Evolutionary conservation across 2,329 filamentous ascomycete genomes (phyloP), one percentile per base, ranked within the genome.

Genomic region (Phyllosticta capitalensis): DNA sequence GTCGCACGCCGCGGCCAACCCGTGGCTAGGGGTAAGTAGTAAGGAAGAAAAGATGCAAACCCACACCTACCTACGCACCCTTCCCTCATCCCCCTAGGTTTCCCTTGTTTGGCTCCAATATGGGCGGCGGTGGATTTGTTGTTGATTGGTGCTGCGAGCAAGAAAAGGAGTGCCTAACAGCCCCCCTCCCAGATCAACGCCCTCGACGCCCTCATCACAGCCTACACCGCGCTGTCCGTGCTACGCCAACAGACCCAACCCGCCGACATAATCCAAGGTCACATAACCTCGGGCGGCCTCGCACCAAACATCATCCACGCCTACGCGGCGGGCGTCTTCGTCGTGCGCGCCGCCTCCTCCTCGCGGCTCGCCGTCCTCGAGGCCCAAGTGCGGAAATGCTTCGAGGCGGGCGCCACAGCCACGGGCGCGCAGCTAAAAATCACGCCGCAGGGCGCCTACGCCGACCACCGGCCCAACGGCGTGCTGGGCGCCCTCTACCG

Each of bases 381-480:
- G 50, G 61, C 65, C 53, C 66, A 70, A 45, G 69, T 74, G 2
- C 54, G 63, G 9, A 64, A 63, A 69, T 81, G 79, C 65, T 78
- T 81, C 62, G 71, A 73, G 61, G 78, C 76, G 7, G 79, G 73
- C 6, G 77, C 78, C 0, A 67, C 68, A n/a, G 76, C 76, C 14
- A 79, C 81, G 0, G 81, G 81, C 0, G 81, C 81, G 0, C 73
- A 63, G 6, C 67, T 82, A 0, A 71, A 76, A 59, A 69, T 80
- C 24, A 78, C 75, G 4, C 66, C 67, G 1, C 69, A 70, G 3
- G 71, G 73, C 56, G 72, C 73, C 0, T 84, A 84, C 65, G 75
- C 76, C 14, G 78, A 84, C 66, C 79, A 83, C 64, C 75, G 83
- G 3, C 81, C 81, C 0, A 83, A 83, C 64, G 70, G 72, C 6